Percentiles rank a stretch among this genome's conserved stretches.
Conservation (phyloP, 257 asterid species). For the Leonotis leonurus region DNA sequence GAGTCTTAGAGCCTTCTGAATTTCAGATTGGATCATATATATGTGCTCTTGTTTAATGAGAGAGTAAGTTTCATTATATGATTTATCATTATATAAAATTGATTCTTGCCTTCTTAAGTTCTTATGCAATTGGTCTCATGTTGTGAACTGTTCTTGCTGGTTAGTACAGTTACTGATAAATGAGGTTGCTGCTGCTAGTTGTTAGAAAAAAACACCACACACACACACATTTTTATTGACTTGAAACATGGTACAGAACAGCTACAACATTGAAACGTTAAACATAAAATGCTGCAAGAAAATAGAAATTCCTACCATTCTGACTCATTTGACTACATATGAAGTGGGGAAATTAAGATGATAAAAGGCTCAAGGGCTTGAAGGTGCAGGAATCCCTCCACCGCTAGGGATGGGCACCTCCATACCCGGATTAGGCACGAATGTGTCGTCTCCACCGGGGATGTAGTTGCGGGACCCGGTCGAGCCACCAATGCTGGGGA, state of each 20-base stretch:
- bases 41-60: neutral
- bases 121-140: neutral
- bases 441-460: conserved; percentile 69
- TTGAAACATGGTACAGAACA: conserved; percentile 15
- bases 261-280: neutral
- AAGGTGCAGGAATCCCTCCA: conserved; percentile 25
- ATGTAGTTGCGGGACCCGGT: conserved; percentile 20
- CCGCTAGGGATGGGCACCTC: conserved; percentile 49
- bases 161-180: no score
- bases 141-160: neutral
- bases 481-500: conserved; percentile 30
- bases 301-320: neutral
- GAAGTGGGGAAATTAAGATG: neutral
- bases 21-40: neutral
- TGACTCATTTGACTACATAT: conserved; percentile 2
- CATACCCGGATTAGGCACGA: conserved; percentile 48
- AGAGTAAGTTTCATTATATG: neutral
- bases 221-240: conserved; percentile 16
- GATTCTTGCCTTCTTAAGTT: neutral
- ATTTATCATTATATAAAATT: neutral
- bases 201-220: conserved; percentile 2
- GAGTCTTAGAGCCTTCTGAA: no score
- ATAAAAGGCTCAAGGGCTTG: conserved; percentile 29
- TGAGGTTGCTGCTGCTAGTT: neutral
- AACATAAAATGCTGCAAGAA: conserved; percentile 1